Percentiles rank a stretch among this genome's conserved stretches.
phyloP scores from a whole-genome alignment of 2,329 filamentous ascomycete species.

The Pseudogymnoascus sp. region DNA sequence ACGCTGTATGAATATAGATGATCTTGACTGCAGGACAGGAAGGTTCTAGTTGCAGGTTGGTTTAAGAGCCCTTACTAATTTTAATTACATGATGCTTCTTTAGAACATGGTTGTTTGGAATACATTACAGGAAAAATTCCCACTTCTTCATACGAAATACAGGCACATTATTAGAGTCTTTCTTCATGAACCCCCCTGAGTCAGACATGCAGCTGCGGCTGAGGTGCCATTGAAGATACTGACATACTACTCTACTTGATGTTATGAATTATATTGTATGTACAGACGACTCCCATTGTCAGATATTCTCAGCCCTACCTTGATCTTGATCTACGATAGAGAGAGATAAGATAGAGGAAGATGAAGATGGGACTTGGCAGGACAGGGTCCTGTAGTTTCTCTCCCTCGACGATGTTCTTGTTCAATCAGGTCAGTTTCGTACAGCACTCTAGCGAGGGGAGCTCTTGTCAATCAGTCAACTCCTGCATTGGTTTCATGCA shows the following conservation, averaged over 20 bases:
- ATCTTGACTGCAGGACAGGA: constrained; percentile 8
- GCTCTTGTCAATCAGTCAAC: not conserved
- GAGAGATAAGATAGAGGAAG: not conserved
- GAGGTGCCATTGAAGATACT: not conserved
- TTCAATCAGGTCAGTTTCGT: not conserved
- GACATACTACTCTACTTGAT: not conserved
- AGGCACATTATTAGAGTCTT: not conserved
- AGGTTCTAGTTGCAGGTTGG: constrained; percentile 8
- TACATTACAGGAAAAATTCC: constrained; percentile 1
- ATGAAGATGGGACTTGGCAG: not conserved
- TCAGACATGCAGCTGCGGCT: not conserved
- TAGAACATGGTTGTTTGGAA: constrained; percentile 8
- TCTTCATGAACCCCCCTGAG: not conserved
- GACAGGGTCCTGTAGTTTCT: not conserved
- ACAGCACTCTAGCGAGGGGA: not conserved
- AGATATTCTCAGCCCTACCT: not conserved
- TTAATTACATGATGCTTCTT: constrained; percentile 8
- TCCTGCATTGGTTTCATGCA: constrained; percentile 5
- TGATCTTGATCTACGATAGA: not conserved
- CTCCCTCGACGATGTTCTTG: not conserved
- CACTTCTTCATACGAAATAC: not conserved
- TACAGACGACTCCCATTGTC: not conserved
- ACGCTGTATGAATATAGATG: constrained; percentile 8
- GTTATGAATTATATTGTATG: not conserved
- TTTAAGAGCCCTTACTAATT: constrained; percentile 7